Percentiles rank a stretch among this genome's conserved stretches.
These are phyloP conservation scores for Coniochaeta sp. DNA, from an alignment of 2,329 filamentous ascomycete genomes.

Conservation along the genomic window DNA sequence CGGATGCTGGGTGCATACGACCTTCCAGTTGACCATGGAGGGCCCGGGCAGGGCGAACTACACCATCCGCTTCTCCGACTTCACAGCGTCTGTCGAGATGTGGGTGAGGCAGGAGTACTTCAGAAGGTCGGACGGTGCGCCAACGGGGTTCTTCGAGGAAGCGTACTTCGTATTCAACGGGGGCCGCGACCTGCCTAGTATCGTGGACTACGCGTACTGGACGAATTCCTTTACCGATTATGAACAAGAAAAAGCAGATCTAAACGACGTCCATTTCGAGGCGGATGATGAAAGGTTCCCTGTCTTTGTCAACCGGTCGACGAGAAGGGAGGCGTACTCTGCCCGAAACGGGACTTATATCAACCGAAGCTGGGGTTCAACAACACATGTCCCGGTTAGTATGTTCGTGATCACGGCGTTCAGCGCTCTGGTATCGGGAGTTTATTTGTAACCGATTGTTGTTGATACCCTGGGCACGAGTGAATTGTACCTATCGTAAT, in stretches of 20 bases:
- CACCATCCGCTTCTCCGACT: conserved; percentile 2
- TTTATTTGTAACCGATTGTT: not conserved
- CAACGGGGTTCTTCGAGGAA: not conserved
- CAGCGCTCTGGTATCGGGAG: not conserved
- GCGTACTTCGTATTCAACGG: not conserved
- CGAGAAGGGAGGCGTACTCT: not conserved
- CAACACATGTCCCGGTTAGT: not conserved
- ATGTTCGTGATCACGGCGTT: not conserved
- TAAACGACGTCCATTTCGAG: not conserved
- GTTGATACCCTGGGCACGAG: not conserved
- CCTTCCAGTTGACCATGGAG: not conserved
- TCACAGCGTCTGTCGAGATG: not conserved
- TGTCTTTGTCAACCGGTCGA: not conserved
- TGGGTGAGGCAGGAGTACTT: not conserved
- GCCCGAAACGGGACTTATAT: not conserved
- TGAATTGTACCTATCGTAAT: too few relatives aligned
- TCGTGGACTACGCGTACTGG: not conserved
- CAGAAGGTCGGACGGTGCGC: not conserved
- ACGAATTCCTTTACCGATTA: not conserved
- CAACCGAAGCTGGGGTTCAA: not conserved
- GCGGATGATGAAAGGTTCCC: not conserved
- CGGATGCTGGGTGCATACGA: not conserved
- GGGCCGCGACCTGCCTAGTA: not conserved
- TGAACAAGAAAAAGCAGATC: not conserved
- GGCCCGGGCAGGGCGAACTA: not conserved